Evolutionary conservation across 768 basidiomycete genomes (phyloP).

Genomic region (Amanita muscaria): DNA sequence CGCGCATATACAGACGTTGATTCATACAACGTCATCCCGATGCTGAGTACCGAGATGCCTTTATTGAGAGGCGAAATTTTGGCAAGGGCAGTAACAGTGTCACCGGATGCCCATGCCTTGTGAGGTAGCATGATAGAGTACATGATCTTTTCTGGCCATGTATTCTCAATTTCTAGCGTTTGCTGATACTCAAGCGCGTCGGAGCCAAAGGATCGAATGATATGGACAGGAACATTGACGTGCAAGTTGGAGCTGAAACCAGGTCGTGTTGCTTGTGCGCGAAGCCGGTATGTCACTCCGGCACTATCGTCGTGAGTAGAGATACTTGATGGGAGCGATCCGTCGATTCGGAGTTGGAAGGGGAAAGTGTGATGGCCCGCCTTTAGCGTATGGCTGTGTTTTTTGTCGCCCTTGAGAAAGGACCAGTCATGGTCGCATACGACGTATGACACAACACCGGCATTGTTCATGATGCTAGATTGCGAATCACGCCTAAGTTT

Average conservation of each 20-base stretch:
- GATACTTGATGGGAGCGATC: conserved; percentile 75
- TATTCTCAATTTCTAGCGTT: conserved; percentile 91
- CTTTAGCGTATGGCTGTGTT: conserved; percentile 81
- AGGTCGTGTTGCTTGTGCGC: conserved; percentile 73
- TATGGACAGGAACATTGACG: conserved; percentile 46
- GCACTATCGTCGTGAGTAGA: conserved; percentile 51
- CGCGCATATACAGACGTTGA: conserved; percentile 53
- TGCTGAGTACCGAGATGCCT: conserved; percentile 63
- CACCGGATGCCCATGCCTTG: conserved; percentile 92
- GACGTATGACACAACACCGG: conserved; percentile 43
- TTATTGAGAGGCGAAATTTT: conserved; percentile 86
- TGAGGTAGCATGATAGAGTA: conserved; percentile 90
- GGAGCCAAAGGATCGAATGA: conserved; percentile 65
- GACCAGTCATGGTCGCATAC: conserved; percentile 86
- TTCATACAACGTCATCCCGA: conserved; percentile 69
- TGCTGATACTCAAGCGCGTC: conserved; percentile 95
- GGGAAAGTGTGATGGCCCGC: conserved; percentile 93
- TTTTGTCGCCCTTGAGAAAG: conserved; percentile 79
- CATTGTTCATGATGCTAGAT: conserved; percentile 33
- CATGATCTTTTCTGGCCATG: conserved; percentile 97
- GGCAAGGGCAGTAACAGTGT: conserved; percentile 69
- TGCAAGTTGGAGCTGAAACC: conserved; percentile 56
- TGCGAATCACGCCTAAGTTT: conserved; percentile 4
- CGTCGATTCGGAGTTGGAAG: conserved; percentile 81
- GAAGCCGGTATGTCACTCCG: conserved; percentile 79